Base-by-base conservation (phyloP, 2,329 filamentous ascomycete species). In the Aspergillus pseudoviridinutans region DNA sequence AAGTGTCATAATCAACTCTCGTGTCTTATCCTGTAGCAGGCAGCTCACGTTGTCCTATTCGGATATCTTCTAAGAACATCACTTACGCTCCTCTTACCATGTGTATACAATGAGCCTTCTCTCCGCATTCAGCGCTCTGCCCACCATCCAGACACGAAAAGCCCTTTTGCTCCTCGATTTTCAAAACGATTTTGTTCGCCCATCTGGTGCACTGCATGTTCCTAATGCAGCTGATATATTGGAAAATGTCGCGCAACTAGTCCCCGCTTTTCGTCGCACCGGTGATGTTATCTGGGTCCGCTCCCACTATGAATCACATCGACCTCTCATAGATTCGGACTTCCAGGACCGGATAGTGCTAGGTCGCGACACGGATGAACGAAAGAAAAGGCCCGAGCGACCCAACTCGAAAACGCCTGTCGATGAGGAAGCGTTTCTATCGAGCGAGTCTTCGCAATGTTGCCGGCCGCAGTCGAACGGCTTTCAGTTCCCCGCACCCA, bases 201-300 rank as follows among this genome's bases (percentile, higher is more conserved):
- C 84, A 1, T 81, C 85, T 52, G 89, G 90, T 55, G 83, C 86
- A 27, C 75, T 97, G 22, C 82, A 86, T 12, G 84, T 92, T 52
- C 78, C 78, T 38, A 81, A 84, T 47, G 85, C 86, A 3, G 74
- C 82, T 3, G 84, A 84, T 9, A 90, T 92, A 60, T 72, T 94
- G 49, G 80, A 87, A 42, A 85, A 84, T 28, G 83, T 92, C 46
- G 77, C 86, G 22, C 75, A 82, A 6, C 79, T 97, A 2, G 86
- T 87, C 46, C 82, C 83, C 10, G 83, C 83, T 17, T 96, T 97
- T 68, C 90, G 93, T 61, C 78, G 82, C 50, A 80, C 83, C 27
- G 88, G 88, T 28, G 82, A 87, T 67, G 83, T 97, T 29, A 86
- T 97, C 66, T 97, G 92, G 92, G 84, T 96, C 29, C 87, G 87